Conservation (phyloP, 2,329 filamentous ascomycete genomes). For the Cladosporium sp. region DNA sequence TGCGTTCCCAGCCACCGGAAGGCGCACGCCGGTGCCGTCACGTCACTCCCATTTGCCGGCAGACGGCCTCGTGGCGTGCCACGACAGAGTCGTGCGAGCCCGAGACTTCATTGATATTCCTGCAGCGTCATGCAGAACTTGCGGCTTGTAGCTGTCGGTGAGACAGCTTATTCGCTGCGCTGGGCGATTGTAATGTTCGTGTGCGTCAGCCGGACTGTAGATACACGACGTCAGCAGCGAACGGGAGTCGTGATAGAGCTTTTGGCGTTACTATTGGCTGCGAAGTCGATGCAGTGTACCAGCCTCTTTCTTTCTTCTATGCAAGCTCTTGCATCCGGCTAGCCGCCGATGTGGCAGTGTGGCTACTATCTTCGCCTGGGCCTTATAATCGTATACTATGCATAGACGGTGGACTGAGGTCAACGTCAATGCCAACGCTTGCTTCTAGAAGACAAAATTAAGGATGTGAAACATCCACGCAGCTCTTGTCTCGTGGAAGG, state of each 20-base stretch:
- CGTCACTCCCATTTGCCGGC: neutral
- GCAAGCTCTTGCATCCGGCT: too few relatives aligned
- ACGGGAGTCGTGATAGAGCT: neutral
- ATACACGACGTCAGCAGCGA: neutral
- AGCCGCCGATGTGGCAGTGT: too few relatives aligned
- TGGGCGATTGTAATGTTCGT: neutral
- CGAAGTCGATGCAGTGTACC: too few relatives aligned
- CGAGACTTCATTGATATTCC: neutral
- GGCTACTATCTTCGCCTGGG: too few relatives aligned
- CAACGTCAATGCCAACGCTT: too few relatives aligned
- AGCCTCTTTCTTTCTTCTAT: too few relatives aligned
- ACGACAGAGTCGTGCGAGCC: slow-evolving; percentile 3
- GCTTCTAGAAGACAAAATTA: too few relatives aligned
- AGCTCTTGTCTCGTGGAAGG: neutral
- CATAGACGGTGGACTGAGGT: too few relatives aligned
- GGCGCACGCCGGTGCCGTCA: neutral
- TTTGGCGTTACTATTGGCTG: neutral
- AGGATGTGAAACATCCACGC: neutral
- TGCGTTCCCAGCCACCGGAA: neutral
- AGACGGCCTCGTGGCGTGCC: slow-evolving; percentile 7
- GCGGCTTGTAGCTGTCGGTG: neutral
- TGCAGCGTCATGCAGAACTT: neutral
- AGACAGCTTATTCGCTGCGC: neutral
- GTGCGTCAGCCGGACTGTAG: neutral
- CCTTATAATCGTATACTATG: too few relatives aligned